Conservation (phyloP, 169 alveolate species). For the Plasmodium relictum region DNA sequence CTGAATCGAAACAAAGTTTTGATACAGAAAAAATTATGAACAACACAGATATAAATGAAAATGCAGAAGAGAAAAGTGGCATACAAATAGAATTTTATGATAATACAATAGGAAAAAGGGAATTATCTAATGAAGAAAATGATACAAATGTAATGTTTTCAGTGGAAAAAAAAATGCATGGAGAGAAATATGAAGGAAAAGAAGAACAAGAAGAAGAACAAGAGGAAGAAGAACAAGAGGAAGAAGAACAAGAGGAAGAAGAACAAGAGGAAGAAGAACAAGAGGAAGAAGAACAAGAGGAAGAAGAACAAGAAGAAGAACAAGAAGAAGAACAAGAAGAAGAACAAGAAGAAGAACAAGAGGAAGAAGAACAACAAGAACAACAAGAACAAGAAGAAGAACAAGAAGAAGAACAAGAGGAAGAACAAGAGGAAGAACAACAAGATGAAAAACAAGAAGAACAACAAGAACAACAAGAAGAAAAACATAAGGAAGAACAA, state of each 20-base stretch:
- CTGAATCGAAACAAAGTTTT: slow-evolving; percentile 9
- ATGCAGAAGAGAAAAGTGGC: slow-evolving; percentile 3
- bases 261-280: background rate
- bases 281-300: background rate
- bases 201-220: background rate
- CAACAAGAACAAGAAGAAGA: too few relatives aligned
- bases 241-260: background rate
- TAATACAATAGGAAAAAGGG: background rate
- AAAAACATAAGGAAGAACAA: background rate
- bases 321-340: too few relatives aligned
- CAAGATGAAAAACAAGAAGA: background rate
- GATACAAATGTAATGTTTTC: background rate
- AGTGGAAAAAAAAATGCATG: background rate
- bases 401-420: background rate
- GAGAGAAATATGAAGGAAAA: background rate
- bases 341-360: too few relatives aligned
- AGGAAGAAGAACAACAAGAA: too few relatives aligned
- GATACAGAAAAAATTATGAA: slow-evolving; percentile 7
- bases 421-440: background rate
- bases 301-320: background rate
- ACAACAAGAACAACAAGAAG: background rate
- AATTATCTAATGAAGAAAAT: background rate
- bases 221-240: background rate
- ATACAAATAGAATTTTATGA: background rate
- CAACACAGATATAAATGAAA: slow-evolving; percentile 13